A percentile compares a stretch with the other conserved stretches of the same genome.
Evolutionary conservation across 768 basidiomycete genomes (phyloP).

Genomic region (Mycena pura): DNA sequence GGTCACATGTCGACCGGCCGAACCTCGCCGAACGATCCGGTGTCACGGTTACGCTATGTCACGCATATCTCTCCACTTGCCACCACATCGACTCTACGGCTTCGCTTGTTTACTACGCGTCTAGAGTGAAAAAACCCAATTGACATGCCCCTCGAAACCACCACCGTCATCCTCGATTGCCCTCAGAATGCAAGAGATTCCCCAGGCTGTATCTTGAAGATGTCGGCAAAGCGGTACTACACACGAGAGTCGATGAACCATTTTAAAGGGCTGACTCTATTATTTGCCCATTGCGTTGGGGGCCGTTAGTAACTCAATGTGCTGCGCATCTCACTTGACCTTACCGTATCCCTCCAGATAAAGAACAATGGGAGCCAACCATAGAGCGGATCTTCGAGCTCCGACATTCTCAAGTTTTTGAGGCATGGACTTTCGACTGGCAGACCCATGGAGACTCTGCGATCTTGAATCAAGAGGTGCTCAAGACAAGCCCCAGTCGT

Average conservation of each 20-base stretch:
- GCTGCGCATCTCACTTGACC: background rate
- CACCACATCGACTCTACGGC: no score
- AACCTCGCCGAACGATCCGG: no score
- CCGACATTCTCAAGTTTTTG: slow-evolving; percentile 41
- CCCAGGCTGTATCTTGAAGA: slow-evolving; percentile 7
- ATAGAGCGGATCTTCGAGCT: slow-evolving; percentile 46
- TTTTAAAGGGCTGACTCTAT: slow-evolving; percentile 1
- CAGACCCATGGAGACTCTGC: slow-evolving; percentile 58
- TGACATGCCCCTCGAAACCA: slow-evolving; percentile 2
- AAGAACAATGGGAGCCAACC: slow-evolving; percentile 62
- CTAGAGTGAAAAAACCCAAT: no score
- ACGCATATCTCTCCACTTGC: no score
- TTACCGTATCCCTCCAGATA: slow-evolving; percentile 47
- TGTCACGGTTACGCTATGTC: no score
- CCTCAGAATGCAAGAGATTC: slow-evolving; percentile 19
- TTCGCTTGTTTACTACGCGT: no score
- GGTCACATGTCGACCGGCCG: no score
- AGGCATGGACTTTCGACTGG: slow-evolving; percentile 60
- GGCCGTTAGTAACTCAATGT: background rate
- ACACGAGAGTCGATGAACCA: background rate
- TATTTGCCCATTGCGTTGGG: slow-evolving; percentile 24
- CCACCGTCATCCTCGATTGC: slow-evolving; percentile 14
- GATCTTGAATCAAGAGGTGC: slow-evolving; percentile 44
- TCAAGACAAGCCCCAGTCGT: slow-evolving; percentile 39
- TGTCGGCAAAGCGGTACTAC: slow-evolving; percentile 17